phyloP scores from a whole-genome alignment of 2,329 filamentous ascomycete genomes.

The Pseudogymnoascus sp. region DNA sequence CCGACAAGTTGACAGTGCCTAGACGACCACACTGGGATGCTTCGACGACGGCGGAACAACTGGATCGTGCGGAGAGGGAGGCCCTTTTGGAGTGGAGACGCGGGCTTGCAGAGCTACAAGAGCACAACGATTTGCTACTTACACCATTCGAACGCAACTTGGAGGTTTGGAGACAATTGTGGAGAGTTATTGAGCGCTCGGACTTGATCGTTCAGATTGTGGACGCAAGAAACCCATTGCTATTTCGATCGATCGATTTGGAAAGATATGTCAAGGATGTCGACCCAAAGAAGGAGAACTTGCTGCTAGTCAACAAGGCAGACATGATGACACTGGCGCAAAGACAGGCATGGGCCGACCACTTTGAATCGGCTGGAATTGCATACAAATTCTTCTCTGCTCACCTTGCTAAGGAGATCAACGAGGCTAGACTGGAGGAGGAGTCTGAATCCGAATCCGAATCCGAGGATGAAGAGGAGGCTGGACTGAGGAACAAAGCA shows the following conservation, averaged over 20 bases:
- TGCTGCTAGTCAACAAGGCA: conserved; percentile 94
- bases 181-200: conserved; percentile 94
- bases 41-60: conserved; percentile 69
- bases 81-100: conserved; percentile 81
- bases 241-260: conserved; percentile 90
- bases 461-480: conserved; percentile 30
- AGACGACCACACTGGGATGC: conserved; percentile 83
- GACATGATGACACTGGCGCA: conserved; percentile 96
- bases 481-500: conserved; percentile 34
- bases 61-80: conserved; percentile 72
- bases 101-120: conserved; percentile 83
- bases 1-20: conserved; percentile 73
- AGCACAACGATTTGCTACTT: conserved; percentile 90
- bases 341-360: conserved; percentile 73
- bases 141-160: conserved; percentile 96
- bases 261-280: conserved; percentile 93
- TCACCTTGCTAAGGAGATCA: conserved; percentile 78
- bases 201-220: conserved; percentile 97
- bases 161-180: conserved; percentile 95
- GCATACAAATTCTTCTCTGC: conserved; percentile 96
- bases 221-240: conserved; percentile 85
- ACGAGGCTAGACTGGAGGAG: conserved; percentile 55
- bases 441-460: conserved; percentile 32
- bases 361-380: conserved; percentile 73
- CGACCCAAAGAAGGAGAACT: conserved; percentile 76